Evolutionary conservation across 345 rosid species (phyloP), one percentile per base, ranked within the genome.

Genomic region (Gossypium arboreum): DNA sequence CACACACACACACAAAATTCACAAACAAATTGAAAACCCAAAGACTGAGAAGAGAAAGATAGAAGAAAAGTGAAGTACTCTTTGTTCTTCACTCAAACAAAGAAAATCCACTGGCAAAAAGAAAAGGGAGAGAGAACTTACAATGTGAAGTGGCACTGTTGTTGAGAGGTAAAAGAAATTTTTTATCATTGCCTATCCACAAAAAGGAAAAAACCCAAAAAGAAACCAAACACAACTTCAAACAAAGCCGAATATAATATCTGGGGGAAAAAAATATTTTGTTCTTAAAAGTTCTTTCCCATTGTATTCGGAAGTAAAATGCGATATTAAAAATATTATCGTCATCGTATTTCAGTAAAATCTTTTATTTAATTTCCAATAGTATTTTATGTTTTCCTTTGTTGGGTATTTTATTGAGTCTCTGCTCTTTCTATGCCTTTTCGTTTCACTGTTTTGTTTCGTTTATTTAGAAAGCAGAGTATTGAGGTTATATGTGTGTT

Each of bases 191-290:
- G 52, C 20, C 64, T 50, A 44, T 57, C 47, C 47, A 16, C 15
- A 51, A 51, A 18, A 56, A 56, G 3, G 9, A 24, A n/a, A 18
- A 56, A 57, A 9, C 73, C 68, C 52, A 76, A 57, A 74, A 68
- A 27, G 58, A 25, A 48, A 50, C 52, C 51, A 20, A 68, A 75
- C 77, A 65, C 69, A 75, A 24, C 77, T 24, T 20, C 59, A 54
- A 54, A 75, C 57, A 68, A n/a, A 56, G 25, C 66, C 45, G 71
- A 20, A 63, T 52, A 50, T 50, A n/a, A 65, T 50, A 5, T 34
- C 41, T 34, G 41, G 41, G 41, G 29, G 15, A 44, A 57, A 20
- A 18, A 18, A 22, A 20, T 9, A 9, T 71, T 71, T 54, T 71
- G 62, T 54, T 39, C 2, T 71, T 71, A n/a, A 5, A 52, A 34